Base-by-base conservation (phyloP, 1,284 basidiomycete species). In the Polyporus tsugae region DNA sequence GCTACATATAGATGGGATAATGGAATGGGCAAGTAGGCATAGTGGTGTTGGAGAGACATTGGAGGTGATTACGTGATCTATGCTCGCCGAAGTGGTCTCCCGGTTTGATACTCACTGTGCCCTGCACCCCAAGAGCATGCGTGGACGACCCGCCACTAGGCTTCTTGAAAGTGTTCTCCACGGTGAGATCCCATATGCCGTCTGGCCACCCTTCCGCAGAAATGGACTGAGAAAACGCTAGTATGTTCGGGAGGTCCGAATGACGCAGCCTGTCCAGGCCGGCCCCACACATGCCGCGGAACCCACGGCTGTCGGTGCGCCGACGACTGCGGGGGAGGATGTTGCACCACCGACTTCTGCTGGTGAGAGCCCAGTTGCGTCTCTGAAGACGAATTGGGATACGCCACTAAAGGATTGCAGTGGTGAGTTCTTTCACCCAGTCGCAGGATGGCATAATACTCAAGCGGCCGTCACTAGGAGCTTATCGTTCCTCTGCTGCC, bases 221-320 rank as follows among this genome's bases (percentile, higher is more conserved):
- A 63, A 7, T 22, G 49, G 10, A 38, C 62, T 57, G 1, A 29
- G 15, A 10, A 11, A 6, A 4, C 17, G 1, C 19, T 62, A 91
- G 89, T 85, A 89, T 78, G 87, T 90, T 2, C 85, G 82, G n/a
- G 89, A 91, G 75, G 86, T 89, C 25, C 82, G 82, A 65, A 73
- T 83, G 10, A 79, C 80, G 6, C 70, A 72, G 25, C 41, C 64
- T 6, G 19, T 35, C 0, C 13, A 49, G 11, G 55, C 66, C 15
- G 46, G 41, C 42, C 22, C 55, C 19, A 22, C 17, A 2, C 46
- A 19, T 33, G 36, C 57, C 11, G 65, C 55, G 15, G 64, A 62
- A 17, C 41, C 68, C 10, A 62, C 64, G 9, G 67, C 62, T 9
- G 53, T 59, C 33, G 67, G 60, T 59, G 67, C 66, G 2, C 71